phyloP scores from a whole-genome alignment of 306 rosid genomes.

The Abrus precatorius region DNA sequence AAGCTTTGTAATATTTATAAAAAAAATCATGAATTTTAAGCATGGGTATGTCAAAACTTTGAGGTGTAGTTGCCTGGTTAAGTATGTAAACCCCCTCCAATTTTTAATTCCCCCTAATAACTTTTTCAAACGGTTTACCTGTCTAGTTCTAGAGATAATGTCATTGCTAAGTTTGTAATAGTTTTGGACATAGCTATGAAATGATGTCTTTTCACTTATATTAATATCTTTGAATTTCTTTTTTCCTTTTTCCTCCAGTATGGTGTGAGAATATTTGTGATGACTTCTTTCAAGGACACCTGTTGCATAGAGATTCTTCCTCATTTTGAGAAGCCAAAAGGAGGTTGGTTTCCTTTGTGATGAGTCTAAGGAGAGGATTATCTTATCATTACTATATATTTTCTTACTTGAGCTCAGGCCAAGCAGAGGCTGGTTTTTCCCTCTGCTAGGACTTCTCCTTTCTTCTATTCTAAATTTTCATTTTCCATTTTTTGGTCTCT shows the following conservation, averaged over 20 bases:
- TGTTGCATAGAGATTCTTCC: constrained; percentile 93
- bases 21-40: neutral
- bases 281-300: constrained; percentile 90
- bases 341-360: constrained; percentile 59
- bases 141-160: constrained; percentile 2
- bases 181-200: constrained; percentile 14
- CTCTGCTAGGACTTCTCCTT: constrained; percentile 13
- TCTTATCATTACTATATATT: neutral
- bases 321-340: constrained; percentile 62
- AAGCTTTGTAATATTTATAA: neutral
- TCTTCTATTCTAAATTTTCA: neutral
- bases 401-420: neutral
- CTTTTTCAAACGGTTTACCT: neutral
- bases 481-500: neutral
- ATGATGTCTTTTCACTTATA: constrained; percentile 32
- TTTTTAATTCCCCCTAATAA: neutral
- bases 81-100: constrained; percentile 2
- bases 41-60: neutral
- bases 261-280: constrained; percentile 72
- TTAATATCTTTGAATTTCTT: constrained; percentile 23
- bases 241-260: constrained; percentile 58
- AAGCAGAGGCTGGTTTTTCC: constrained; percentile 1
- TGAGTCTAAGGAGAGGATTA: constrained; percentile 4
- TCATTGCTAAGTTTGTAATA: constrained; percentile 26
- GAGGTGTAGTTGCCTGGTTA: constrained; percentile 13